A percentile compares a stretch with the other conserved stretches of the same genome.
Evolutionary conservation across 129 eudicot species (phyloP).

Genomic region (Lonicera japonica): DNA sequence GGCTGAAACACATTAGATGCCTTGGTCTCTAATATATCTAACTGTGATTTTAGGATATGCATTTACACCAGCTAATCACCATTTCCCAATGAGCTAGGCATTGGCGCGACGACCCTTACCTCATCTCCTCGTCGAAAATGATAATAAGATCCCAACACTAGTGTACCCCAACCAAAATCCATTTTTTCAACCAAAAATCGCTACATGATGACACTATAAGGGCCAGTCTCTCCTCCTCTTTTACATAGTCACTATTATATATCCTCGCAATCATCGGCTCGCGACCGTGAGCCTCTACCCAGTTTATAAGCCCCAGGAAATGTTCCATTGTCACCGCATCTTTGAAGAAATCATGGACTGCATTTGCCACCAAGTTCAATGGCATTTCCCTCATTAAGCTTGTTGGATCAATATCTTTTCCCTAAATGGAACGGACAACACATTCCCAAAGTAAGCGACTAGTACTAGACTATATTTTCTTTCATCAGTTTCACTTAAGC

Average conservation of each 20-base stretch:
- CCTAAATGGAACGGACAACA: constrained; percentile 53
- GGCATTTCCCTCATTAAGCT: constrained; percentile 29
- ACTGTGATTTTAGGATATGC: constrained; percentile 34
- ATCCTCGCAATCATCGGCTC: constrained; percentile 29
- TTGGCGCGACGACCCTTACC: constrained; percentile 50
- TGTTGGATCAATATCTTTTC: constrained; percentile 21
- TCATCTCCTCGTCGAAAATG: constrained; percentile 40
- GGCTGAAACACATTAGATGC: constrained; percentile 40
- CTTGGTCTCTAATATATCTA: constrained; percentile 36
- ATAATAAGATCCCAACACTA: constrained; percentile 49
- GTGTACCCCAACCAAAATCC: constrained; percentile 67
- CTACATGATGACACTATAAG: constrained; percentile 49
- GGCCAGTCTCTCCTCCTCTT: constrained; percentile 30
- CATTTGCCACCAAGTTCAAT: constrained; percentile 27
- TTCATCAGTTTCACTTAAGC: constrained; percentile 31
- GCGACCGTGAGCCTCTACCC: constrained; percentile 55
- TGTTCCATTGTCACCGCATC: constrained; percentile 36
- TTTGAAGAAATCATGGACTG: constrained; percentile 33
- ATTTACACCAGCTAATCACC: constrained; percentile 67
- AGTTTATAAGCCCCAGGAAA: no score
- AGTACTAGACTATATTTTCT: constrained; percentile 25
- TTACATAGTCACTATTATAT: constrained; percentile 24
- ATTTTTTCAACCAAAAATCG: constrained; percentile 34
- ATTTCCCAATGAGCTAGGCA: constrained; percentile 41
- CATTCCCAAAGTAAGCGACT: constrained; percentile 47